Percentiles rank a stretch among this genome's conserved stretches.
These are phyloP conservation scores for Articulospora tetracladia DNA, from an alignment of 495 filamentous ascomycete genomes.

Conservation along the genomic window DNA sequence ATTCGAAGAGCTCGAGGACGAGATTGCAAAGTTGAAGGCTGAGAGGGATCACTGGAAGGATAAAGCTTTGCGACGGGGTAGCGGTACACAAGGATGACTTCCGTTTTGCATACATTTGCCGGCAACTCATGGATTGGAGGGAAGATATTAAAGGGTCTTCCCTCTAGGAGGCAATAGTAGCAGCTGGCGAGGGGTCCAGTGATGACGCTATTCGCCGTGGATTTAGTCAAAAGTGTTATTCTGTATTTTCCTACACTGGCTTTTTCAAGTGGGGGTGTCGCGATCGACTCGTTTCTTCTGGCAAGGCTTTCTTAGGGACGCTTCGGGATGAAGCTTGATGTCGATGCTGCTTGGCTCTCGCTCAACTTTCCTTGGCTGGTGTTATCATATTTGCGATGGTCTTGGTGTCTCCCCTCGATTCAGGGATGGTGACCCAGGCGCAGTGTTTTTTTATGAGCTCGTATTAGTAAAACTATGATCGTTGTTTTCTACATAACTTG, in stretches of 20 bases:
- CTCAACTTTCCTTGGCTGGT: constrained; percentile 1
- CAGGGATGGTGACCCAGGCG: constrained; percentile 29
- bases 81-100: constrained; percentile 23
- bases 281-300: background rate
- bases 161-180: constrained; percentile 17
- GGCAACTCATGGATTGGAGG: constrained; percentile 28
- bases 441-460: constrained; percentile 12
- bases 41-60: constrained; percentile 59
- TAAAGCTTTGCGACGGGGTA: constrained; percentile 38
- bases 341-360: constrained; percentile 2
- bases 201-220: constrained; percentile 27
- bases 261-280: background rate
- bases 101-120: constrained; percentile 18
- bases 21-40: constrained; percentile 42
- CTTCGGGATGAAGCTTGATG: constrained; percentile 4
- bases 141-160: constrained; percentile 25
- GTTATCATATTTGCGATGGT: constrained; percentile 10
- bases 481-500: background rate
- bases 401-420: constrained; percentile 27
- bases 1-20: constrained; percentile 50
- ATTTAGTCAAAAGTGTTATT: constrained; percentile 20
- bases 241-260: constrained; percentile 13
- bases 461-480: background rate
- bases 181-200: constrained; percentile 17
- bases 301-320: background rate